Percentiles rank a stretch among this genome's conserved stretches.
phyloP scores from a whole-genome alignment of 176 grass and related monocot species.

The Tuctoria greenei region DNA sequence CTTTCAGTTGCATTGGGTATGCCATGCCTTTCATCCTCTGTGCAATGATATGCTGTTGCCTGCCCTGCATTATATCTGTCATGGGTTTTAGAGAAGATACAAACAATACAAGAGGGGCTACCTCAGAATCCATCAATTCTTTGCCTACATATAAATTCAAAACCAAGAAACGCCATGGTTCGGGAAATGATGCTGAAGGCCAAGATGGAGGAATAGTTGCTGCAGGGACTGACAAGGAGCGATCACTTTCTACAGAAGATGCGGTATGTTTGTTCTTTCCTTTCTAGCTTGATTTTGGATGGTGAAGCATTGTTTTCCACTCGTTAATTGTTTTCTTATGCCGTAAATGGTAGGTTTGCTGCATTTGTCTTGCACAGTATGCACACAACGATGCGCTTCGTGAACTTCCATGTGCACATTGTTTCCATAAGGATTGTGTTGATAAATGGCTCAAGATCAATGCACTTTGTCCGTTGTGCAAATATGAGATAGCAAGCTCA shows the following conservation, averaged over 20 bases:
- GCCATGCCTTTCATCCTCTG: slow-evolving; percentile 95
- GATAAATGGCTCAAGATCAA: slow-evolving; percentile 99
- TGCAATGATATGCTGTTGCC: slow-evolving; percentile 89
- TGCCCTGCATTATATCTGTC: slow-evolving; percentile 87
- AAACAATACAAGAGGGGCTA: slow-evolving; percentile 76
- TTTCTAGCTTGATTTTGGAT: slow-evolving; percentile 13
- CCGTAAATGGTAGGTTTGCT: slow-evolving; percentile 63
- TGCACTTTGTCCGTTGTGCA: slow-evolving; percentile 92
- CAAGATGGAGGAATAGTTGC: slow-evolving; percentile 74
- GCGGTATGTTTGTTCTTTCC: slow-evolving; percentile 53
- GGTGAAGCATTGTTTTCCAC: neutral
- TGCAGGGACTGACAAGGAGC: slow-evolving; percentile 78
- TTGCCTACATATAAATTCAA: slow-evolving; percentile 94
- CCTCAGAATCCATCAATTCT: slow-evolving; percentile 77
- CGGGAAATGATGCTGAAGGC: slow-evolving; percentile 48
- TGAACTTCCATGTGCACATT: slow-evolving; percentile 87
- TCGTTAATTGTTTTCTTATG: neutral
- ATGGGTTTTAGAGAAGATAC: slow-evolving; percentile 92
- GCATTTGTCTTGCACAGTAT: slow-evolving; percentile 90
- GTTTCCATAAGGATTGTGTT: slow-evolving; percentile 94
- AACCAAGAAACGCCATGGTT: slow-evolving; percentile 64
- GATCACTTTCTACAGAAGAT: slow-evolving; percentile 75
- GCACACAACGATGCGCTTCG: slow-evolving; percentile 86
- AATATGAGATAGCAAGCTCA: slow-evolving; percentile 61
- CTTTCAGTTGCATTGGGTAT: slow-evolving; percentile 94